A percentile compares a stretch with the other conserved stretches of the same genome.
phyloP scores from a whole-genome alignment of 495 filamentous ascomycete genomes.

The Astrothelium subdiscretum region DNA sequence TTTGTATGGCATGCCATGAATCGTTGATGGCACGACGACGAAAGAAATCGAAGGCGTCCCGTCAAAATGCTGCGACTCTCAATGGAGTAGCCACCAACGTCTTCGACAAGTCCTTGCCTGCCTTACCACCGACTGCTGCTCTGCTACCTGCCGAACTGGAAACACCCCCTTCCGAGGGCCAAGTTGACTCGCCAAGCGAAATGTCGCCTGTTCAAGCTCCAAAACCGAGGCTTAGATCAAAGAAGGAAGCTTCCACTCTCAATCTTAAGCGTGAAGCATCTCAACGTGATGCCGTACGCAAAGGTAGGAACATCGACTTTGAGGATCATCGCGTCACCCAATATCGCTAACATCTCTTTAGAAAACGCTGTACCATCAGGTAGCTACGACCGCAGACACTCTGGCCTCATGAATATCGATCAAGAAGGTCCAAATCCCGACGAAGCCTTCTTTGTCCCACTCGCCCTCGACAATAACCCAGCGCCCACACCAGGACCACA shows the following conservation, averaged over 20 bases:
- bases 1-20: slow-evolving; percentile 99
- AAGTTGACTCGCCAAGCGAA: slow-evolving; percentile 59
- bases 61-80: slow-evolving; percentile 37
- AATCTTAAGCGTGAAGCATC: slow-evolving; percentile 27
- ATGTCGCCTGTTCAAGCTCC: slow-evolving; percentile 41
- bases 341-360: neutral
- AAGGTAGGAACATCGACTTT: slow-evolving; percentile 18
- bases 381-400: slow-evolving; percentile 71
- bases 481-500: slow-evolving; percentile 45
- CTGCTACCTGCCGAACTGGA: slow-evolving; percentile 51
- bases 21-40: slow-evolving; percentile 91
- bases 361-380: slow-evolving; percentile 50
- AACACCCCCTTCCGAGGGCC: slow-evolving; percentile 49
- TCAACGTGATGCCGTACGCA: slow-evolving; percentile 23
- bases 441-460: slow-evolving; percentile 67
- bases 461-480: slow-evolving; percentile 77
- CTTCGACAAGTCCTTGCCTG: slow-evolving; percentile 87
- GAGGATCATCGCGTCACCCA: neutral
- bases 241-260: slow-evolving; percentile 23
- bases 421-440: slow-evolving; percentile 39
- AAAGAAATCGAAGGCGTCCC: slow-evolving; percentile 68
- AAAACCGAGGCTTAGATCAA: slow-evolving; percentile 35
- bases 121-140: slow-evolving; percentile 67
- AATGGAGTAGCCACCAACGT: slow-evolving; percentile 54
- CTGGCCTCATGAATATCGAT: slow-evolving; percentile 40